Conservation (phyloP, 345 rosid genomes). For the Populus deltoides region DNA sequence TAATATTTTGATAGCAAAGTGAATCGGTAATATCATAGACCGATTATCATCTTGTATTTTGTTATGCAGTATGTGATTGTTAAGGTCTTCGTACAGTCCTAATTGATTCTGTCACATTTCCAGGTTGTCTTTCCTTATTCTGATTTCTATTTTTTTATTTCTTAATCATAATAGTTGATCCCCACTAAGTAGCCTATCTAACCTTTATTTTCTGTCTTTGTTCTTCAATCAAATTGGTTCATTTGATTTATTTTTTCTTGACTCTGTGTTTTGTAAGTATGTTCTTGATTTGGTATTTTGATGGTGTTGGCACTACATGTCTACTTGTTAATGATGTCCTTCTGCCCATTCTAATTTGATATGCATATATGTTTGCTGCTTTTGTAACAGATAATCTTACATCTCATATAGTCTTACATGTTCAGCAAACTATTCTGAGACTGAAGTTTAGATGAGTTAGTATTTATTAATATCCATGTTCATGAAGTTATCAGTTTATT, state of each 20-base stretch:
- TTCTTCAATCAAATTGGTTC: background rate
- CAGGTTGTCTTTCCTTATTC: conserved; percentile 6
- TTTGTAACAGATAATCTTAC: background rate
- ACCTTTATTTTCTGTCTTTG: background rate
- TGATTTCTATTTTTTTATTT: background rate
- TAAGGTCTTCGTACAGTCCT: conserved; percentile 1
- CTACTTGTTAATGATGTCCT: background rate
- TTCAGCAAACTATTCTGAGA: background rate
- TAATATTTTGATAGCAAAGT: background rate
- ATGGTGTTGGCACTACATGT: background rate
- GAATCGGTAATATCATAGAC: conserved; percentile 6
- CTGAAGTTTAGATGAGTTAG: background rate
- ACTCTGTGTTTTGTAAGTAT: background rate
- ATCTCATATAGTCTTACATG: background rate
- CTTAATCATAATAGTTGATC: background rate
- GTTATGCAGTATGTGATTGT: conserved; percentile 12
- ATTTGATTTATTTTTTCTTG: background rate
- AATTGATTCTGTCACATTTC: conserved; percentile 6
- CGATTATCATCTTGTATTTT: conserved; percentile 17
- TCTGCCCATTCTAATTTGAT: background rate
- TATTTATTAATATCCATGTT: background rate
- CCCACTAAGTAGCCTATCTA: background rate
- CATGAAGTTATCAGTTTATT: background rate
- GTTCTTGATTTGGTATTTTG: background rate
- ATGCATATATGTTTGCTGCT: background rate